Percentiles rank a stretch among this genome's conserved stretches.
Conservation (phyloP, 2,329 filamentous ascomycete species). For the Fusarium incarnatum region DNA sequence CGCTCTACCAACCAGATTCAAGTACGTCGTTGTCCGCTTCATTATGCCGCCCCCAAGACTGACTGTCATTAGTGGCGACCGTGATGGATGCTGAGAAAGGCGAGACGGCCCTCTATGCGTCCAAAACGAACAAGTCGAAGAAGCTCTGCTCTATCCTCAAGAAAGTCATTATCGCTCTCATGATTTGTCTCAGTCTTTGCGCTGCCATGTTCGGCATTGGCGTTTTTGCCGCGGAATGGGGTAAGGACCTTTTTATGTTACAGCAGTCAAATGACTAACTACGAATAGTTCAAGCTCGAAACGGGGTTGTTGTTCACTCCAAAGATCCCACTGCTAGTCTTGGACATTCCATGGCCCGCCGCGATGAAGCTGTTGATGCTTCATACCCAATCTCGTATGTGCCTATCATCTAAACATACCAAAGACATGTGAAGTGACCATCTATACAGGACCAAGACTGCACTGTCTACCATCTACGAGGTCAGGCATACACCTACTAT, state of each 20-base stretch:
- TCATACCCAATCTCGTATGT: conserved; percentile 53
- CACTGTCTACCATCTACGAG: conserved; percentile 51
- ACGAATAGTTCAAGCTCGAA: not conserved
- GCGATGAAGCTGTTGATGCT: conserved; percentile 30
- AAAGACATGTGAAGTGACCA: conserved; percentile 14
- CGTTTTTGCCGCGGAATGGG: conserved; percentile 45
- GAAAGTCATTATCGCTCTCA: conserved; percentile 25
- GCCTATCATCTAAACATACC: not conserved
- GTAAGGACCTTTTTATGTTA: conserved; percentile 32
- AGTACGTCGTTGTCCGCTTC: conserved; percentile 22
- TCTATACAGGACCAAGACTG: conserved; percentile 49
- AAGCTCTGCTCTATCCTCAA: not conserved
- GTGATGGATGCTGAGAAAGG: conserved; percentile 47
- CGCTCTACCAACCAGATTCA: conserved; percentile 20
- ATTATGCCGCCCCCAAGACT: conserved; percentile 11
- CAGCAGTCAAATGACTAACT: conserved; percentile 14
- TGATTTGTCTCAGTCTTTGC: conserved; percentile 29
- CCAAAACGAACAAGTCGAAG: conserved; percentile 28
- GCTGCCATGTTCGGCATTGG: conserved; percentile 47
- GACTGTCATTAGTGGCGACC: conserved; percentile 43
- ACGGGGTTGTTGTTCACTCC: not conserved
- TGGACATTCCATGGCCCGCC: conserved; percentile 21
- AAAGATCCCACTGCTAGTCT: not conserved
- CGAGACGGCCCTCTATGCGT: conserved; percentile 15
- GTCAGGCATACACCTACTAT: conserved; percentile 38